A percentile compares a stretch with the other conserved stretches of the same genome.
Evolutionary conservation across 805 yeast genomes (phyloP).

Genomic region (Teunomyces gatunensis): DNA sequence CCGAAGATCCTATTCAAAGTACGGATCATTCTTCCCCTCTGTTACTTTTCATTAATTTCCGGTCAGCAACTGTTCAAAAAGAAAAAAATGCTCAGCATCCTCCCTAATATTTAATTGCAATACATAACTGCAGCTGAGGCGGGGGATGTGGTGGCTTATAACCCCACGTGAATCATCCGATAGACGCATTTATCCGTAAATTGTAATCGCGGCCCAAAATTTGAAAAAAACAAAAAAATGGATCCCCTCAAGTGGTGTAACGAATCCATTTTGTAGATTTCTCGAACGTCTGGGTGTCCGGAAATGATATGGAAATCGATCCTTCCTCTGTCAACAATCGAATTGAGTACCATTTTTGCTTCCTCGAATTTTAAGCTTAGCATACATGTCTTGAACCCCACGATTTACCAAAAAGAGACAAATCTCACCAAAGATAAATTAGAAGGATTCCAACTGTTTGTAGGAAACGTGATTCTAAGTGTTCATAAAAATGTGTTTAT

Average conservation of each 20-base stretch:
- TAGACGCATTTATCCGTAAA: neutral
- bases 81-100: too few relatives aligned
- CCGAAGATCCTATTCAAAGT: too few relatives aligned
- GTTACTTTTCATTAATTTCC: too few relatives aligned
- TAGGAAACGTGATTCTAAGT: neutral
- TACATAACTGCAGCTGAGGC: too few relatives aligned
- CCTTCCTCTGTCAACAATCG: constrained; percentile 32
- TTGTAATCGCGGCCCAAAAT: neutral
- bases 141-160: neutral
- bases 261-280: neutral
- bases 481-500: neutral
- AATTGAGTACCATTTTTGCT: constrained; percentile 24
- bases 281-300: constrained; percentile 5
- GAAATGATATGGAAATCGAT: constrained; percentile 28
- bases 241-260: too few relatives aligned
- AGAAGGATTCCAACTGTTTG: constrained; percentile 8
- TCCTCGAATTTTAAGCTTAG: constrained; percentile 13
- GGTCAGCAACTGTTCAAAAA: too few relatives aligned
- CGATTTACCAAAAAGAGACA: constrained; percentile 11
- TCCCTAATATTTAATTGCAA: too few relatives aligned
- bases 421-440: constrained; percentile 4
- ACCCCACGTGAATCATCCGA: neutral
- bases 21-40: too few relatives aligned
- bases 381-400: constrained; percentile 7
- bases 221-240: neutral